These are phyloP conservation scores for Penicillium maclennaniae DNA, from an alignment of 495 filamentous ascomycete genomes.

Conservation along the genomic window DNA sequence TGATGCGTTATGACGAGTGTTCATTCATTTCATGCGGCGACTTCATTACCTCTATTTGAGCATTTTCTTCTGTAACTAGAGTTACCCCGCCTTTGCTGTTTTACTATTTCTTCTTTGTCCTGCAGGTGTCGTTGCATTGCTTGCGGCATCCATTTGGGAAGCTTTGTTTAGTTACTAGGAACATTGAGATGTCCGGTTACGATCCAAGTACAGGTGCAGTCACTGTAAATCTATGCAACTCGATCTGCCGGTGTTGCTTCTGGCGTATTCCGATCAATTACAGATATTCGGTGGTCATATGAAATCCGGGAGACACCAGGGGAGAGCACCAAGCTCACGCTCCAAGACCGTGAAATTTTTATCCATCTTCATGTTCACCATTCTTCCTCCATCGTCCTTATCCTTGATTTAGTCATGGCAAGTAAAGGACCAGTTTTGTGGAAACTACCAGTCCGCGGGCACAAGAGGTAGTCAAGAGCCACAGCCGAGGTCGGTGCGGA, in stretches of 20 bases:
- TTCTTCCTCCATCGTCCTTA: too few species aligned
- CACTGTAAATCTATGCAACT: too few species aligned
- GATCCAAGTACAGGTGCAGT: background rate
- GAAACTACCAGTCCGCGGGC: background rate
- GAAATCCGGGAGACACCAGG: too few species aligned
- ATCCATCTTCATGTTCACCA: too few species aligned
- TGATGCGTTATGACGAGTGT: slow-evolving; percentile 21
- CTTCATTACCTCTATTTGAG: background rate
- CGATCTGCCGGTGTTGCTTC: too few species aligned
- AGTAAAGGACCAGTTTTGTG: too few species aligned
- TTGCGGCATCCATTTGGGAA: background rate
- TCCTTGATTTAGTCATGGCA: too few species aligned
- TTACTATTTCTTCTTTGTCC: slow-evolving; percentile 2
- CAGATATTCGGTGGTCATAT: too few species aligned
- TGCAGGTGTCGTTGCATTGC: background rate
- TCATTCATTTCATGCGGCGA: slow-evolving; percentile 2
- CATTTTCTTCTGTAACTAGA: slow-evolving; percentile 27
- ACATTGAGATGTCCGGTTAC: background rate
- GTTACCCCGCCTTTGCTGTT: slow-evolving; percentile 11
- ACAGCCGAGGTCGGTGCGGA: slow-evolving; percentile 11
- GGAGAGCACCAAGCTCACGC: too few species aligned
- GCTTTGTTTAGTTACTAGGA: background rate
- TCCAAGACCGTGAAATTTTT: too few species aligned
- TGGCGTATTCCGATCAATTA: too few species aligned
- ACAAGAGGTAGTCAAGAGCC: background rate